A percentile compares a stretch with the other conserved stretches of the same genome.
phyloP scores from a whole-genome alignment of 768 basidiomycete genomes.

The Lactarius deliciosus region DNA sequence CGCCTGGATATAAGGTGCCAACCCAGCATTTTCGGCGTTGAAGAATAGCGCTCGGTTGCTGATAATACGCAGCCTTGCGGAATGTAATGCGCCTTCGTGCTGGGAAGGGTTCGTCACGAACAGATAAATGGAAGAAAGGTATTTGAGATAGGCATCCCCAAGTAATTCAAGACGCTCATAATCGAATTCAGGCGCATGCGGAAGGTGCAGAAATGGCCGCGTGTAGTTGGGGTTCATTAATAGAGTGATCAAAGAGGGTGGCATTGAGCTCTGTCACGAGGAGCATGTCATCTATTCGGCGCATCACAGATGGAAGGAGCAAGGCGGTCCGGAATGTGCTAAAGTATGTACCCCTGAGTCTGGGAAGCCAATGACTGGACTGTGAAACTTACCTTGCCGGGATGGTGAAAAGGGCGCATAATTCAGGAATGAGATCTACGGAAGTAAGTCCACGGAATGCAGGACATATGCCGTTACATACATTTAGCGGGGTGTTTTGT shows the following conservation, averaged over 20 bases:
- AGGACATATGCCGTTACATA: constrained; percentile 36
- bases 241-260: constrained; percentile 58
- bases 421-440: constrained; percentile 51
- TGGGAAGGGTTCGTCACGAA: constrained; percentile 66
- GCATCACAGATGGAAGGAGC: constrained; percentile 72
- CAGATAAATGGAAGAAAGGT: constrained; percentile 68
- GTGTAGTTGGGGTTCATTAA: constrained; percentile 60
- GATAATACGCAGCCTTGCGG: constrained; percentile 65
- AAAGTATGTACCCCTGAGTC: constrained; percentile 8
- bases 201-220: constrained; percentile 71
- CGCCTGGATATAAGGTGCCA: constrained; percentile 72
- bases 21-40: constrained; percentile 53
- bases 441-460: constrained; percentile 9
- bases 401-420: constrained; percentile 68
- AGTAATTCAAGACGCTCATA: constrained; percentile 86
- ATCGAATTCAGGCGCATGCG: constrained; percentile 64
- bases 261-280: constrained; percentile 79
- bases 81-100: constrained; percentile 68
- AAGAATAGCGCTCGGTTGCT: constrained; percentile 67
- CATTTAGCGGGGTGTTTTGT: constrained; percentile 56
- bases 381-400: constrained; percentile 58
- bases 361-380: not conserved
- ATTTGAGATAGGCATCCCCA: constrained; percentile 85
- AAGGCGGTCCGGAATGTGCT: constrained; percentile 69
- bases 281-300: constrained; percentile 69